A percentile compares a stretch with the other conserved stretches of the same genome.
These are phyloP conservation scores for Candida suzukii DNA, from an alignment of 805 yeast species.

Conservation along the genomic window DNA sequence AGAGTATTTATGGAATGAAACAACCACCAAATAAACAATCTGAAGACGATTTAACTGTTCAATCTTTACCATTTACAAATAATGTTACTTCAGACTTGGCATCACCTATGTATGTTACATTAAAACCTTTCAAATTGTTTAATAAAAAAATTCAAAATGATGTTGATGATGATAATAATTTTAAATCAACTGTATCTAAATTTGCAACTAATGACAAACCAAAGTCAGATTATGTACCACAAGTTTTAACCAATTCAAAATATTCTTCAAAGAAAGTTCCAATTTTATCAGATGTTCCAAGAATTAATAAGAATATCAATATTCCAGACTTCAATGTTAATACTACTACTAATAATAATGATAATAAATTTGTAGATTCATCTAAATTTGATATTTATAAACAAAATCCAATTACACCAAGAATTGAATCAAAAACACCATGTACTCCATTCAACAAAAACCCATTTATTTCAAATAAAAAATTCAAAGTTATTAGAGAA, in stretches of 20 bases:
- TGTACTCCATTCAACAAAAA: neutral
- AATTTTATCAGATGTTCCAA: neutral
- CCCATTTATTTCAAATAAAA: neutral
- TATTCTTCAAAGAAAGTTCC: neutral
- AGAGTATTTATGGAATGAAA: constrained; percentile 8
- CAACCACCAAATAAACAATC: neutral
- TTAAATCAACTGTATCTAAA: neutral
- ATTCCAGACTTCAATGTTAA: no score
- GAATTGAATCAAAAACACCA: neutral
- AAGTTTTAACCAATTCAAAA: neutral
- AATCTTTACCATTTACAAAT: neutral
- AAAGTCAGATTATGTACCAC: neutral
- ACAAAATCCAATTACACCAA: constrained; percentile 1
- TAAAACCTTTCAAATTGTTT: constrained; percentile 12
- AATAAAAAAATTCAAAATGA: neutral
- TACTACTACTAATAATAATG: no score
- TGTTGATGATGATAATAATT: neutral
- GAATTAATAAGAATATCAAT: neutral
- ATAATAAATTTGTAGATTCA: no score
- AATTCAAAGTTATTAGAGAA: constrained; percentile 1
- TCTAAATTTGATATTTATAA: no score
- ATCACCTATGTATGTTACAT: constrained; percentile 1
- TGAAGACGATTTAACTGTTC: neutral
- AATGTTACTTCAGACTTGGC: neutral
- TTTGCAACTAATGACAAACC: neutral